Base-by-base conservation (phyloP, 768 basidiomycete species). In the Leccinellum rugosiceps region DNA sequence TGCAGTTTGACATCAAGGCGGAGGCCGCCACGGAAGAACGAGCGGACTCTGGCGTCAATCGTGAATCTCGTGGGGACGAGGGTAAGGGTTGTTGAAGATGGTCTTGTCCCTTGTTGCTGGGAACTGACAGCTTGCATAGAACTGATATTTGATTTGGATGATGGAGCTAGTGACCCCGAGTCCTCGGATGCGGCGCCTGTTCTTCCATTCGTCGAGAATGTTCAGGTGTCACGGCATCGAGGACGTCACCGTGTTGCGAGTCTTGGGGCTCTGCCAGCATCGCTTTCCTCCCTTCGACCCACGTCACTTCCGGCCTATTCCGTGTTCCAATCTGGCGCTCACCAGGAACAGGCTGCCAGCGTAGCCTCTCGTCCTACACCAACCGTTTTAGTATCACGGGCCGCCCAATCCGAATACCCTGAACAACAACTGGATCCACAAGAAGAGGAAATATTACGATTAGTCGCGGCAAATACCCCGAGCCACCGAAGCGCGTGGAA, bases 401-500 rank as follows among this genome's bases (percentile, higher is more conserved):
- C 56, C 34, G 13, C 30, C 13, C 55, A 15, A 21, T 45, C 61
- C 13, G 60, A 74, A 63, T 55, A 68, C 50, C 59, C 62, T 32
- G 67, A 68, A 31, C 58, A 61, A 49, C 59, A 65, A 43, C 19
- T 21, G 17, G 78, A 75, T 57, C 71, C 76, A 25, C 75, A 77
- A 52, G 83, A 85, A 62, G 77, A 75, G 31, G 82, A 83, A 62
- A 75, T 89, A 32, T 57, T 83, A 62, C 80, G 78, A 60, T 76
- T 89, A 32, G 82, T 90, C n/a, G 86, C 86, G 9, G 87, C 86
- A 26, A 76, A 82, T 71, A 82, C 76, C 30, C 85, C 87, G 1
- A 89, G 86, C 60, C 88, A 90, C 67, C 78, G 86, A 53, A 82
- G 78, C n/a, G 82, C 82, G 13, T 89, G 87, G 88, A 82, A 76